A percentile compares a stretch with the other conserved stretches of the same genome.
Conservation (phyloP, 331 rosid species). For the Quercus tomentella region DNA sequence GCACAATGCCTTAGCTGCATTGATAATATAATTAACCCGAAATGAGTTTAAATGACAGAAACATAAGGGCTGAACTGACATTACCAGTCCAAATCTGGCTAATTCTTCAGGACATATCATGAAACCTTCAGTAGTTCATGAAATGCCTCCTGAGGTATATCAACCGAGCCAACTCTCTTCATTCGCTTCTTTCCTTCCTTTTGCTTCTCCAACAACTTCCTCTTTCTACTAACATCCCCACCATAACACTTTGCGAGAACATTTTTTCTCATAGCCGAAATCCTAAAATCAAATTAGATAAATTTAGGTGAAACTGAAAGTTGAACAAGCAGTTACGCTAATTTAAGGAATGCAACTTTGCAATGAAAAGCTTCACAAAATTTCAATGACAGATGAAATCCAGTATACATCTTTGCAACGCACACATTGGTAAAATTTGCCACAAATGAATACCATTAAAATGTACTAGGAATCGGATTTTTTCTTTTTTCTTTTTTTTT, state of each 20-base stretch:
- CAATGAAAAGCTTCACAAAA: background rate
- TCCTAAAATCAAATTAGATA: slow-evolving; percentile 40
- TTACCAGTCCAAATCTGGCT: slow-evolving; percentile 23
- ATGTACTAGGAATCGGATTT: too few relatives aligned
- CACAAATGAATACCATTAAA: background rate
- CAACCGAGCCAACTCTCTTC: slow-evolving; percentile 94
- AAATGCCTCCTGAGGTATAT: slow-evolving; percentile 96
- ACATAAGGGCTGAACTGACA: background rate
- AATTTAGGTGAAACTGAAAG: slow-evolving; percentile 11
- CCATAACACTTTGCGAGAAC: slow-evolving; percentile 98
- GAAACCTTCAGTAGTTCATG: slow-evolving; percentile 85
- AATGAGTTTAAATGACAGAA: background rate
- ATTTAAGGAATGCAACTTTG: background rate
- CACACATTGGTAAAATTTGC: background rate
- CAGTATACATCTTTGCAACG: background rate
- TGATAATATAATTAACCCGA: background rate
- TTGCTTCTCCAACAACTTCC: slow-evolving; percentile 92
- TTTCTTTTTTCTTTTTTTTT: background rate
- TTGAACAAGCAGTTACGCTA: background rate
- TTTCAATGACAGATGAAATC: background rate
- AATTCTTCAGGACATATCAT: slow-evolving; percentile 21
- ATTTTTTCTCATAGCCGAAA: slow-evolving; percentile 87
- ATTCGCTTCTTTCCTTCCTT: slow-evolving; percentile 98
- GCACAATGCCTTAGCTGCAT: background rate
- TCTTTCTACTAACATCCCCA: slow-evolving; percentile 80